Evolutionary conservation across 345 rosid species (phyloP).

Genomic region (Erucastrum elatum): DNA sequence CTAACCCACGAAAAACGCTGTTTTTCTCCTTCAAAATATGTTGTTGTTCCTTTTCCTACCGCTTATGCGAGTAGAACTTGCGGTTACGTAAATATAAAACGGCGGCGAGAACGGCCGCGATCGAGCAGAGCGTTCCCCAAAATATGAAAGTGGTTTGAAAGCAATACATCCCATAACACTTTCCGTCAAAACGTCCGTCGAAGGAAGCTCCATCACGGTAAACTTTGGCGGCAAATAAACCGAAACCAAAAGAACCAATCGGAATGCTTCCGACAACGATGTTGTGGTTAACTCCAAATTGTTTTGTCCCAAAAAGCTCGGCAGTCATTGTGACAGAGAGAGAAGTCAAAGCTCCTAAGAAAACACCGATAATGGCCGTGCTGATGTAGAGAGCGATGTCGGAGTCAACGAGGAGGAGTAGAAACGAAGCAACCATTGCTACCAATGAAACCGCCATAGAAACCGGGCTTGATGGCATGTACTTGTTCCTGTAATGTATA

Average conservation of each 20-base stretch:
- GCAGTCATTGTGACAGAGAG: conserved; percentile 65
- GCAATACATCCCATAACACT: conserved; percentile 68
- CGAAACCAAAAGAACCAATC: conserved; percentile 71
- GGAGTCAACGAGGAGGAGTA: conserved; percentile 29
- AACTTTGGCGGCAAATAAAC: conserved; percentile 63
- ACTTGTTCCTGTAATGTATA: conserved; percentile 46
- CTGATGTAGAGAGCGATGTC: conserved; percentile 49
- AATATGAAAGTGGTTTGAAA: conserved; percentile 60
- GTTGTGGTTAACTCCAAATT: conserved; percentile 81
- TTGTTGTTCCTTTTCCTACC: not conserved
- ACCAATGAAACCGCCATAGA: conserved; percentile 53
- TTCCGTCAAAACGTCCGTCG: conserved; percentile 33
- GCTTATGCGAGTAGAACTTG: conserved; percentile 46
- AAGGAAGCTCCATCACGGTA: conserved; percentile 46
- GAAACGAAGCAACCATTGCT: conserved; percentile 49
- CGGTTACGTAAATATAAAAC: conserved; percentile 55
- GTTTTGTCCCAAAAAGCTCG: conserved; percentile 71
- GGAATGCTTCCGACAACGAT: conserved; percentile 76
- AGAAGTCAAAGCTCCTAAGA: conserved; percentile 75
- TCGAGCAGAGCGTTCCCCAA: conserved; percentile 68
- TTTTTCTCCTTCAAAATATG: not conserved
- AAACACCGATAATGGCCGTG: conserved; percentile 69
- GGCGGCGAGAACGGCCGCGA: conserved; percentile 60
- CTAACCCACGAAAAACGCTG: not conserved
- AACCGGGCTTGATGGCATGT: conserved; percentile 54